Evolutionary conservation across 768 basidiomycete genomes (phyloP).

Genomic region (Macrolepiota fuliginosa): DNA sequence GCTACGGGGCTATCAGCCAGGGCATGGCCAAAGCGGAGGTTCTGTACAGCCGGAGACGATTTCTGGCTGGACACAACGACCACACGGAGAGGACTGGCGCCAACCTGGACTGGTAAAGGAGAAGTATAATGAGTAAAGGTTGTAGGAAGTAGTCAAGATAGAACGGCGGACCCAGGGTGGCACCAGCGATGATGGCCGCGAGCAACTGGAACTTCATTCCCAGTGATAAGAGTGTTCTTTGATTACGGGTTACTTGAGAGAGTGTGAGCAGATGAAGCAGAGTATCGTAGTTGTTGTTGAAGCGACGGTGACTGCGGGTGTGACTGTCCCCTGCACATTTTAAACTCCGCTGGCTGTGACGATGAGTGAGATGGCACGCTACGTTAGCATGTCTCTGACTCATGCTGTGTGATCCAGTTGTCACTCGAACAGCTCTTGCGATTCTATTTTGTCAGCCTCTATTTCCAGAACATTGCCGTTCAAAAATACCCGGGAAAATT

Average conservation of each 20-base stretch:
- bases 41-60: background rate
- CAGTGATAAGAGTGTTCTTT: background rate
- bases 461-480: background rate
- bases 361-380: background rate
- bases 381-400: background rate
- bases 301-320: background rate
- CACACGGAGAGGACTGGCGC: constrained; percentile 51
- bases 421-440: background rate
- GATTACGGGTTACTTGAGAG: background rate
- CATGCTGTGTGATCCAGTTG: background rate
- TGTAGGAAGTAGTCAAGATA: background rate
- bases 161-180: constrained; percentile 28
- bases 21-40: constrained; percentile 23
- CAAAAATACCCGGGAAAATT: background rate
- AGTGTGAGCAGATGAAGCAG: constrained; percentile 1
- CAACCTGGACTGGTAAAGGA: constrained; percentile 31
- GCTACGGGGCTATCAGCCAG: constrained; percentile 2
- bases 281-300: background rate
- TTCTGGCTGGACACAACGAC: constrained; percentile 28
- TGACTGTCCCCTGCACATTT: background rate
- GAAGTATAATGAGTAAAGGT: background rate
- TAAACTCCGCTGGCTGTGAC: constrained; percentile 7
- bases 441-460: background rate
- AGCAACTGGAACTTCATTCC: constrained; percentile 38
- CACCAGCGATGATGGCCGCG: constrained; percentile 35